Base-by-base conservation (phyloP, 1,284 basidiomycete genomes). In the Meripilus lineatus region DNA sequence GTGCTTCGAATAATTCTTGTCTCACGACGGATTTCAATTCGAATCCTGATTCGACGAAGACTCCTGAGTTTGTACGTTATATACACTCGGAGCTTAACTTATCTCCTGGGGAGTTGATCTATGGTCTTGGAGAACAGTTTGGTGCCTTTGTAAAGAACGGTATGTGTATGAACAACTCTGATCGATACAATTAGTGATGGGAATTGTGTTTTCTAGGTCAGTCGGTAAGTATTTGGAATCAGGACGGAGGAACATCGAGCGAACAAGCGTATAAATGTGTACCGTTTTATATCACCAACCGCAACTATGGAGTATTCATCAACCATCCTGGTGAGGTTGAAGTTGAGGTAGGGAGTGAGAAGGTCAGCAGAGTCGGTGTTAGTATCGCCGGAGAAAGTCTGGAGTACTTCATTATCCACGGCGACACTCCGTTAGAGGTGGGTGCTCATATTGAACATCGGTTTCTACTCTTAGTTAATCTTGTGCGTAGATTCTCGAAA, bases 271-370 rank as follows among this genome's bases (percentile, higher is more conserved):
- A 87, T 64, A 87, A 84, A 71, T 79, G 77, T 48, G 71, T 84
- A n/a, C 81, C 81, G 2, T 84, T 84, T 59, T 83, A 83, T 54
- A 75, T 84, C 53, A 82, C 80, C 4, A 80, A 80, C 54, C 68
- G 77, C 35, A 77, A 78, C 47, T 89, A 87, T 50, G 84, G 84
- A 26, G 72, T 88, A 15, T 87, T 87, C 57, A 77, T 89, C 58
- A 85, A 86, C 60, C 77, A 86, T 51, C 72, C 83, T 2, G 84
- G 83, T n/a, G 84, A 87, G 57, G 79, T 84, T 20, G 83, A 86
- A 56, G 72, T 86, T 26, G 84, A 89, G 56, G 74, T 86, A 7
- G 82, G 81, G 3, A 79, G 78, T 44, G 84, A 87, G 60, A 86
- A 87, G 62, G 79, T 82, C 56, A 80, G 79, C 59, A 72, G 82